Evolutionary conservation across 345 rosid species (phyloP).

Genomic region (Gossypium arboreum): DNA sequence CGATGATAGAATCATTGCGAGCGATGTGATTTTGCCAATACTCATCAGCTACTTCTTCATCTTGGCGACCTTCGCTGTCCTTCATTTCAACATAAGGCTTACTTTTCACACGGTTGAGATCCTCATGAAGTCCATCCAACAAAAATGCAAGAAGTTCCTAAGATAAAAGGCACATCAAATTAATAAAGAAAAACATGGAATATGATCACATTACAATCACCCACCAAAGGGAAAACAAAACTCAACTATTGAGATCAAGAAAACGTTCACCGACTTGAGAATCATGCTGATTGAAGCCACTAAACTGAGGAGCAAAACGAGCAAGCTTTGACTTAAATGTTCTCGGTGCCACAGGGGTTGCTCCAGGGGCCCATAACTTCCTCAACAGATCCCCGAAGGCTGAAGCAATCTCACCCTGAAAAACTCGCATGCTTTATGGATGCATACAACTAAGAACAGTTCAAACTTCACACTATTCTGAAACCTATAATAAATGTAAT

Average conservation of each 20-base stretch:
- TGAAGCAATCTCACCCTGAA: conserved; percentile 91
- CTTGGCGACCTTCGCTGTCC: conserved; percentile 79
- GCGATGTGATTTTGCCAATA: conserved; percentile 89
- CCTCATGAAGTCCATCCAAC: conserved; percentile 98
- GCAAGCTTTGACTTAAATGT: conserved; percentile 92
- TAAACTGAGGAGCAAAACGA: conserved; percentile 93
- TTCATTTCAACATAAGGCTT: conserved; percentile 89
- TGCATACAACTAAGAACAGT: conserved; percentile 10
- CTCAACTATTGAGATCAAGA: conserved; percentile 21
- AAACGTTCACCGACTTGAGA: conserved; percentile 71
- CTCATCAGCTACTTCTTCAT: conserved; percentile 92
- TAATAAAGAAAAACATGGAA: conserved; percentile 25
- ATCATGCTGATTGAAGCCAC: conserved; percentile 98
- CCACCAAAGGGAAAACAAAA: conserved; percentile 19
- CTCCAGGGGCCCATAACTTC: conserved; percentile 94
- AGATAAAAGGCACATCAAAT: conserved; percentile 25
- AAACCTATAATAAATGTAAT: conserved; percentile 2
- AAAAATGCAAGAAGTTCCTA: conserved; percentile 95
- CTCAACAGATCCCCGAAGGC: conserved; percentile 92
- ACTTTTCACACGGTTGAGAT: conserved; percentile 86
- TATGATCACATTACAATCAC: conserved; percentile 10
- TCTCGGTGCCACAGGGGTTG: conserved; percentile 76
- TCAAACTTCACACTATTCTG: conserved; percentile 12
- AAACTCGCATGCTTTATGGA: conserved; percentile 10
- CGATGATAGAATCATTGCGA: conserved; percentile 88